Percentiles rank a stretch among this genome's conserved stretches.
These are phyloP conservation scores for Striga hermonthica DNA, from an alignment of 305 asterid species.

Conservation along the genomic window DNA sequence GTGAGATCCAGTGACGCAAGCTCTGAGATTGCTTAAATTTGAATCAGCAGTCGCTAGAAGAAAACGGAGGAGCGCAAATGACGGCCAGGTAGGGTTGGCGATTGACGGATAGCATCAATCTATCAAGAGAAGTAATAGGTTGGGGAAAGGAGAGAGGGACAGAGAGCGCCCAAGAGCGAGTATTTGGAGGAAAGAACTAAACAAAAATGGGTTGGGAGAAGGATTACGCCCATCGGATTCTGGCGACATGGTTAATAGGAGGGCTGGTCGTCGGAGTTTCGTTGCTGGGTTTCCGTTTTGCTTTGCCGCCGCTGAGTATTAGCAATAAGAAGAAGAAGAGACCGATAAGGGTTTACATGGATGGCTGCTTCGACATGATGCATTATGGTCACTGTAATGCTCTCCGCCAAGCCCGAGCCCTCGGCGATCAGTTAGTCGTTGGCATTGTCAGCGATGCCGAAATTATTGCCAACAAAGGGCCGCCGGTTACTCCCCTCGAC, in stretches of 20 bases:
- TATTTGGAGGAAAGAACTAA: constrained; percentile 19
- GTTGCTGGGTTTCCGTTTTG: constrained; percentile 50
- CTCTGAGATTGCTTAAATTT: constrained; percentile 14
- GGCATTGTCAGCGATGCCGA: constrained; percentile 92
- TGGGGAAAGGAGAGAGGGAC: constrained; percentile 8
- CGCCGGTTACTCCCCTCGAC: constrained; percentile 85
- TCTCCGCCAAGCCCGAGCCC: constrained; percentile 95
- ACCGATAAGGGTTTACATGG: constrained; percentile 93
- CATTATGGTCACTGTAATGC: constrained; percentile 97
- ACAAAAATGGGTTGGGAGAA: constrained; percentile 38
- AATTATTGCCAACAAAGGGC: constrained; percentile 83
- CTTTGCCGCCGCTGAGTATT: constrained; percentile 46
- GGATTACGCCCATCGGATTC: constrained; percentile 35
- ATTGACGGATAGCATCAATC: constrained; percentile 13
- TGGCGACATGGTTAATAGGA: constrained; percentile 40
- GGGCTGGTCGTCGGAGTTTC: constrained; percentile 45
- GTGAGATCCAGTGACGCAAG: constrained; percentile 3
- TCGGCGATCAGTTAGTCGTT: constrained; percentile 89
- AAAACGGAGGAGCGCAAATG: constrained; percentile 25
- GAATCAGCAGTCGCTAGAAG: constrained; percentile 20
- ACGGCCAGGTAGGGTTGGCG: constrained; percentile 4
- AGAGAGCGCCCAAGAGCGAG: not conserved
- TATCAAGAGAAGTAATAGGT: not conserved
- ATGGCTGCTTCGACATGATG: constrained; percentile 98
- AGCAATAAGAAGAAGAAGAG: constrained; percentile 65